phyloP scores from a whole-genome alignment of 495 filamentous ascomycete species.

The Aspergillus steynii region DNA sequence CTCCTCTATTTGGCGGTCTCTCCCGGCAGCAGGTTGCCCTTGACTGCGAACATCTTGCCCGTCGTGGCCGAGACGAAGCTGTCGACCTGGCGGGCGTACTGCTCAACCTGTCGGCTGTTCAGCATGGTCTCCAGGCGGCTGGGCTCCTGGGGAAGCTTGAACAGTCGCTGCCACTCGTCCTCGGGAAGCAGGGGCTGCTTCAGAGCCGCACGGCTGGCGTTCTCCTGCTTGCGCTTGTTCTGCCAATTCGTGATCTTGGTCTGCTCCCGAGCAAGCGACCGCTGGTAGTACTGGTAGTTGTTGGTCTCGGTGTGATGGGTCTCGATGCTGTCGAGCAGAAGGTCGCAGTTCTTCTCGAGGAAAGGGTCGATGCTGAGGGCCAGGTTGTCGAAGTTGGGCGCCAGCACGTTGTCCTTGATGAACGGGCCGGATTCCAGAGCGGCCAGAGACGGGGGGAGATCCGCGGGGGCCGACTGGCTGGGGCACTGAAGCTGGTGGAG shows the following conservation, averaged over 20 bases:
- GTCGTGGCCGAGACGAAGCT: slow-evolving; percentile 89
- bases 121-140: slow-evolving; percentile 88
- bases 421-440: slow-evolving; percentile 60
- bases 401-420: slow-evolving; percentile 58
- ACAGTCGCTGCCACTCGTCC: slow-evolving; percentile 96
- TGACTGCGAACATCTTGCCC: slow-evolving; percentile 97
- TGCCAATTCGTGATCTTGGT: slow-evolving; percentile 96
- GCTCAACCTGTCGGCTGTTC: slow-evolving; percentile 93
- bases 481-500: slow-evolving; percentile 79
- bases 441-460: slow-evolving; percentile 73
- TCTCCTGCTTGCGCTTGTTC: slow-evolving; percentile 92
- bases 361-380: slow-evolving; percentile 95
- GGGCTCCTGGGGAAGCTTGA: slow-evolving; percentile 95
- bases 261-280: slow-evolving; percentile 93
- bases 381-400: slow-evolving; percentile 84
- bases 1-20: slow-evolving; percentile 43
- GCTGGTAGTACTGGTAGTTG: slow-evolving; percentile 98
- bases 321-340: slow-evolving; percentile 94
- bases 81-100: slow-evolving; percentile 96
- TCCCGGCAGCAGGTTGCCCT: slow-evolving; percentile 62
- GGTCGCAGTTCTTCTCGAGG: slow-evolving; percentile 97
- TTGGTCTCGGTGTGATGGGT: slow-evolving; percentile 97
- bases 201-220: slow-evolving; percentile 74
- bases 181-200: slow-evolving; percentile 90
- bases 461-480: slow-evolving; percentile 58